Evolutionary conservation across 768 basidiomycete genomes (phyloP).

Genomic region (Gloeopeniophorella convolvens): DNA sequence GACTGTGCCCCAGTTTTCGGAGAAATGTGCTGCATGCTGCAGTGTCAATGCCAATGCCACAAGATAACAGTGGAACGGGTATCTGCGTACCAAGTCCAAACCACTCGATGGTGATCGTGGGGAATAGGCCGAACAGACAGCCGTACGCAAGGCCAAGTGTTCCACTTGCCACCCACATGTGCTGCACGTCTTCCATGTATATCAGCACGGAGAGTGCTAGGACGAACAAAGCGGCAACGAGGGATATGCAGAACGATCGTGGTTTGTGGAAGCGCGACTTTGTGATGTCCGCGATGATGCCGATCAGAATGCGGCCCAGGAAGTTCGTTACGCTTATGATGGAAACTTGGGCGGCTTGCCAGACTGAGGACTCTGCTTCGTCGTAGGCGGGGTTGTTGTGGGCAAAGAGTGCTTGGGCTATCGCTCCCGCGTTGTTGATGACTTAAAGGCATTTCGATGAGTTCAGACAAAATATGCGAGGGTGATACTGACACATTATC

Average conservation of each 20-base stretch:
- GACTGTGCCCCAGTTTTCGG: constrained; percentile 83
- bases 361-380: constrained; percentile 56
- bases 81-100: constrained; percentile 72
- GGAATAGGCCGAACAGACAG: constrained; percentile 62
- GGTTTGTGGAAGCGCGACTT: constrained; percentile 53
- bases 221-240: constrained; percentile 64
- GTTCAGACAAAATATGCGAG: neutral
- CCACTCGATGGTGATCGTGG: constrained; percentile 81
- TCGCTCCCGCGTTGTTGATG: constrained; percentile 84
- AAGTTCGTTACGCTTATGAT: constrained; percentile 79
- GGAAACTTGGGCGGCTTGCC: constrained; percentile 85
- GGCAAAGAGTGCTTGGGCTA: constrained; percentile 62
- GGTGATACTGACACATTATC: constrained; percentile 54
- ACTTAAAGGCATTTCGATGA: constrained; percentile 33
- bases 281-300: constrained; percentile 60
- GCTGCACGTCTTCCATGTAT: constrained; percentile 45
- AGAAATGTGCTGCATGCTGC: constrained; percentile 49
- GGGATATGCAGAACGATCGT: constrained; percentile 60
- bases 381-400: constrained; percentile 57
- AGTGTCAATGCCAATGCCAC: neutral
- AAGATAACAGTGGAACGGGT: neutral
- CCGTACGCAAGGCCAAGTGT: constrained; percentile 67
- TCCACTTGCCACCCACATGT: constrained; percentile 59
- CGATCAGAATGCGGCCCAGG: constrained; percentile 67
- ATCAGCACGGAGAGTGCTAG: constrained; percentile 62